Percentiles rank a stretch among this genome's conserved stretches.
These are phyloP conservation scores for Nissolia schottii DNA, from an alignment of 306 rosid genomes.

Conservation along the genomic window DNA sequence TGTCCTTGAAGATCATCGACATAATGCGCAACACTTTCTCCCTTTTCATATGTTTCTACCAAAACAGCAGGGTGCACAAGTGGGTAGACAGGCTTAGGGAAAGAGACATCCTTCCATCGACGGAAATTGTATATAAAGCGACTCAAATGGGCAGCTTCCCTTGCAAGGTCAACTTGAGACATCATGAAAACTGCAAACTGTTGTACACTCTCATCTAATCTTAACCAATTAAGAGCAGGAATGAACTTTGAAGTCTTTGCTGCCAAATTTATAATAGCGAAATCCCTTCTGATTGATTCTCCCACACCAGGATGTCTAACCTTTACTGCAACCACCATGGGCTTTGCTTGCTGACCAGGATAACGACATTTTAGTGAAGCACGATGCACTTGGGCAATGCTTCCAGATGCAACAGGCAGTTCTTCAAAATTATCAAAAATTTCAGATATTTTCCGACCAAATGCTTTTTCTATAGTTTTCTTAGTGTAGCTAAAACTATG, in stretches of 20 bases:
- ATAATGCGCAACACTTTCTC: slow-evolving; percentile 85
- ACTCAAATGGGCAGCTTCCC: slow-evolving; percentile 99
- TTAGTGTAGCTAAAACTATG: slow-evolving; percentile 87
- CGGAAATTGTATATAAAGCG: slow-evolving; percentile 94
- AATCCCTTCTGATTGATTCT: slow-evolving; percentile 94
- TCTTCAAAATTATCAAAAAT: slow-evolving; percentile 95
- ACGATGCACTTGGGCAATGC: slow-evolving; percentile 97
- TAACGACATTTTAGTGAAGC: slow-evolving; percentile 76
- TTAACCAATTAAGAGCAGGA: slow-evolving; percentile 88
- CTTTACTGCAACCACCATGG: slow-evolving; percentile 84
- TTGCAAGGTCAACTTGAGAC: slow-evolving; percentile 99
- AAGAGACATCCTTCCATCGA: slow-evolving; percentile 93
- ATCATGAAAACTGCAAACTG: slow-evolving; percentile 99
- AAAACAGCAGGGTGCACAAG: slow-evolving; percentile 97
- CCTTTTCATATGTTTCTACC: slow-evolving; percentile 94
- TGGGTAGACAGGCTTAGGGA: slow-evolving; percentile 95
- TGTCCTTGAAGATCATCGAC: slow-evolving; percentile 87
- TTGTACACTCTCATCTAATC: slow-evolving; percentile 98
- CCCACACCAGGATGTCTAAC: slow-evolving; percentile 99
- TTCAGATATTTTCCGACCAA: slow-evolving; percentile 80
- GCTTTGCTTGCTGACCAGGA: slow-evolving; percentile 82
- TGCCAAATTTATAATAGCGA: slow-evolving; percentile 63
- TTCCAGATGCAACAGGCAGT: slow-evolving; percentile 94
- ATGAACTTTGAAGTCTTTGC: slow-evolving; percentile 74
- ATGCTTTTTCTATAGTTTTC: slow-evolving; percentile 86